Evolutionary conservation across 176 grass and related monocot genomes (phyloP), one percentile per base, ranked within the genome.

Genomic region (Stipa capillata): DNA sequence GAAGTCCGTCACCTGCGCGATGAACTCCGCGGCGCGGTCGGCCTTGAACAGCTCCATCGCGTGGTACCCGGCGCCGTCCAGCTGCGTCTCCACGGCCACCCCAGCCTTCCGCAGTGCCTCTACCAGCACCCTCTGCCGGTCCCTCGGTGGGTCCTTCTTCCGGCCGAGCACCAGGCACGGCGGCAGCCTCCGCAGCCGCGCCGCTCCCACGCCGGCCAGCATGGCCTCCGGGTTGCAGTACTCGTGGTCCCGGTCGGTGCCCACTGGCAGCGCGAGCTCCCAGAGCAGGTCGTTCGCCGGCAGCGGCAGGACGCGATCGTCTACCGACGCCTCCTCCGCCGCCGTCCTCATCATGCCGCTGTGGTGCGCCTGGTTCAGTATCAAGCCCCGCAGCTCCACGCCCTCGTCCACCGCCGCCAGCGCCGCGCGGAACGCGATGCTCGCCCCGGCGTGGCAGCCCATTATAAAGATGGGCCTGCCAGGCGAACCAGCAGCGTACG

Each of bases 241-340:
- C 80, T 92, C 87, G 78, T 97, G 94, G 85, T 92, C 91, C 18
- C 94, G 79, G 75, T 92, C 83, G 5, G 83, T 45, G 56, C 89
- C 91, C 15, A 81, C 6, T 35, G 94, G 91, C 80, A 94, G 84
- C 17, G 91, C 72, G n/a, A 97, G 85, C 65, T 97, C 91, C 94
- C 91, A 97, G 71, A 97, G 85, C 57, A 94, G 79, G 77, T 97
- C 92, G 67, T 92, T 94, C 2, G 58, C 89, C 4, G 85, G 55
- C 8, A 97, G 89, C 70, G 95, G 85, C 47, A 97, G 25, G 36
- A 94, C 73, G 76, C 79, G 89, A 83, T 92, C 94, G 59, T 90
- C 47, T 56, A 86, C 74, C 4, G 88, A 81, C 28, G 69, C 79
- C 37, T 8, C 74, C 79, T 94, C 95, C 3, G 95, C 89, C n/a